Conservation (phyloP, 2,329 filamentous ascomycete species). For the Trichoderma hamatum region DNA sequence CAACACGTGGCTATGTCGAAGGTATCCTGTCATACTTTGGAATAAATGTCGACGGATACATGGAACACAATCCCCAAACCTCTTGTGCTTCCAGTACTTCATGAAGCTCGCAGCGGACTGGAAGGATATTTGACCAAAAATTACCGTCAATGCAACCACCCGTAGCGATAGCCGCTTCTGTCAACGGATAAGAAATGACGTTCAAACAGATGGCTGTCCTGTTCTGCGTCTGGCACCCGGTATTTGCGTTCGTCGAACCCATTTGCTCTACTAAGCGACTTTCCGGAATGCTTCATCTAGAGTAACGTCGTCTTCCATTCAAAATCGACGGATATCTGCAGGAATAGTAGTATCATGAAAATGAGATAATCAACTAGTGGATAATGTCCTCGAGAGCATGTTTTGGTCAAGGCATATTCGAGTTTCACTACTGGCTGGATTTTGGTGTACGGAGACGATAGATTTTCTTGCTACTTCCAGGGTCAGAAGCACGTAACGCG, state of each 20-base stretch:
- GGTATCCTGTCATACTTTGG: conserved; percentile 7
- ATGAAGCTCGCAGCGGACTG: background rate
- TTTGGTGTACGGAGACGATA: background rate
- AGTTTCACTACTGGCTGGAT: background rate
- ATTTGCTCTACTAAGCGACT: conserved; percentile 26
- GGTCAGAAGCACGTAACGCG: background rate
- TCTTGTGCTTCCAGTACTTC: conserved; percentile 12
- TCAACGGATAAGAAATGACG: conserved; percentile 10
- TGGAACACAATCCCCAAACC: conserved; percentile 5
- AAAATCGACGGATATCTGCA: conserved; percentile 18
- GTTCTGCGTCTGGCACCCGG: conserved; percentile 14
- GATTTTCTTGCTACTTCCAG: background rate
- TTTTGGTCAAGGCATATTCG: background rate
- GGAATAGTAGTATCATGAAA: conserved; percentile 21
- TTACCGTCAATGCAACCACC: conserved; percentile 24
- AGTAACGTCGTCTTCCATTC: conserved; percentile 23
- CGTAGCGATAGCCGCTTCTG: conserved; percentile 14
- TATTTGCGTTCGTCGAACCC: conserved; percentile 27
- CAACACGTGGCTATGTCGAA: conserved; percentile 24
- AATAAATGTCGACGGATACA: conserved; percentile 15
- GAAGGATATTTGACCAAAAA: conserved; percentile 4
- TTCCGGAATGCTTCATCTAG: conserved; percentile 25
- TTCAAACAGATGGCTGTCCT: conserved; percentile 22
- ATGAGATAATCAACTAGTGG: conserved; percentile 25
- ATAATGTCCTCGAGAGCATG: conserved; percentile 4